phyloP scores from a whole-genome alignment of 2,329 filamentous ascomycete species.

The Neobulgaria alba region DNA sequence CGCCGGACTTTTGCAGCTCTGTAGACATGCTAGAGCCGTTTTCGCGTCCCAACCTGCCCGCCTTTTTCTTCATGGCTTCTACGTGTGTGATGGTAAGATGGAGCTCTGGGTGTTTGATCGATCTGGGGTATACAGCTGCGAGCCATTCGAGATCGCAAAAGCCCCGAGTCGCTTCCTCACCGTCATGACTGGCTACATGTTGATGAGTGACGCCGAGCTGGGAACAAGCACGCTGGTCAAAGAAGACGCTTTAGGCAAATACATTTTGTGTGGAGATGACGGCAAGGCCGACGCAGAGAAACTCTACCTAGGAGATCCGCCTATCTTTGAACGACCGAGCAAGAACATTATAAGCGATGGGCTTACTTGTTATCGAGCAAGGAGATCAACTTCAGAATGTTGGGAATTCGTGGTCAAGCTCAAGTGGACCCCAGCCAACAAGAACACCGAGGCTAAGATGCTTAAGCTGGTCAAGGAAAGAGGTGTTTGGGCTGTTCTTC shows the following conservation, averaged over 20 bases:
- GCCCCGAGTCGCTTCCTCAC: constrained; percentile 22
- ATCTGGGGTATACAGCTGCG: constrained; percentile 25
- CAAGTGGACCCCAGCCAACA: not conserved
- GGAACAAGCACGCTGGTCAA: constrained; percentile 25
- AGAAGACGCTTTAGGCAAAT: not conserved
- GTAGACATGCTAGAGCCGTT: constrained; percentile 10
- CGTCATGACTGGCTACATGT: constrained; percentile 20
- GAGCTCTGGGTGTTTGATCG: constrained; percentile 27
- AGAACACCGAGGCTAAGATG: not conserved
- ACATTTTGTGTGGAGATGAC: not conserved
- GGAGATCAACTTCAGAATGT: not conserved
- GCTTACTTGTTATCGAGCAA: not conserved
- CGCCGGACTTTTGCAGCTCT: not conserved
- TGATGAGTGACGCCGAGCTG: constrained; percentile 29
- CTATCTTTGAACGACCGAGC: not conserved
- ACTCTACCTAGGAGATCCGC: not conserved
- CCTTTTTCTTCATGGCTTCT: constrained; percentile 27
- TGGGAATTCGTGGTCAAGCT: not conserved
- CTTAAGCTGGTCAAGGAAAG: not conserved
- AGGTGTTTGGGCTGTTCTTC: not conserved
- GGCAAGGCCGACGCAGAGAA: not conserved
- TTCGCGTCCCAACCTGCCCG: constrained; percentile 30
- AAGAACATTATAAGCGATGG: not conserved
- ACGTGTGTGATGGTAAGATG: constrained; percentile 15
- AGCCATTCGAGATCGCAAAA: constrained; percentile 23